Base-by-base conservation (phyloP, 1,284 basidiomycete species). In the Ceratobasidium sp. region DNA sequence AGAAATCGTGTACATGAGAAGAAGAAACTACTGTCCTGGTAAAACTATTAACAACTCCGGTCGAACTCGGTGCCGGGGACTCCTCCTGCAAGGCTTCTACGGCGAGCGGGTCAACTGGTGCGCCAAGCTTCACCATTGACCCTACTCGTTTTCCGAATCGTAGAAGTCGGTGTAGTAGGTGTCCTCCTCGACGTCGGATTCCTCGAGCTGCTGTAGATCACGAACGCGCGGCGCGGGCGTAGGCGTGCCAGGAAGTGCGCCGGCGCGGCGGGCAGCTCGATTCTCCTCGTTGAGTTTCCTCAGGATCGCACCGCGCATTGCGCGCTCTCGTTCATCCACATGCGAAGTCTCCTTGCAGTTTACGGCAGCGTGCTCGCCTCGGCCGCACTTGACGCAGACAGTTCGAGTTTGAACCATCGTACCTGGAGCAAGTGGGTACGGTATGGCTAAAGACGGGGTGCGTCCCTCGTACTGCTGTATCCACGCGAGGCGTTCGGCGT, bases 381-480 rank as follows among this genome's bases (percentile, higher is more conserved):
- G 40, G 63, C 39, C 63, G 39, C 63, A 64, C n/a, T 20, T 40
- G 6, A 23, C 6, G 18, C 63, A 64, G 13, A 64, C 7, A 9
- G 40, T 23, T 9, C 13, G 23, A 9, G 63, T 64, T 9, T 39
- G 63, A 3, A 15, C 39, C 18, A 44, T 15, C 33, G 63, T 42
- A 6, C 63, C 63, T 9, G 63, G 63, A 15, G 63, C 18, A 9
- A 64, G 63, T 20, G 63, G 63, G 39, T 42, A 64, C 18, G 63
- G 63, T 3, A 13, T 6, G 13, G 18, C 3, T 7, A 42, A 20
- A 5, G 26, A 40, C 28, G 63, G 28, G n/a, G n/a, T n/a, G n/a
- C n/a, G n/a, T n/a, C n/a, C n/a, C n/a, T n/a, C n/a, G n/a, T n/a
- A n/a, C n/a, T n/a, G n/a, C n/a, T n/a, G n/a, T n/a, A n/a, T n/a